Base-by-base conservation (phyloP, 2,329 filamentous ascomycete genomes). In the Cladosporium velox region DNA sequence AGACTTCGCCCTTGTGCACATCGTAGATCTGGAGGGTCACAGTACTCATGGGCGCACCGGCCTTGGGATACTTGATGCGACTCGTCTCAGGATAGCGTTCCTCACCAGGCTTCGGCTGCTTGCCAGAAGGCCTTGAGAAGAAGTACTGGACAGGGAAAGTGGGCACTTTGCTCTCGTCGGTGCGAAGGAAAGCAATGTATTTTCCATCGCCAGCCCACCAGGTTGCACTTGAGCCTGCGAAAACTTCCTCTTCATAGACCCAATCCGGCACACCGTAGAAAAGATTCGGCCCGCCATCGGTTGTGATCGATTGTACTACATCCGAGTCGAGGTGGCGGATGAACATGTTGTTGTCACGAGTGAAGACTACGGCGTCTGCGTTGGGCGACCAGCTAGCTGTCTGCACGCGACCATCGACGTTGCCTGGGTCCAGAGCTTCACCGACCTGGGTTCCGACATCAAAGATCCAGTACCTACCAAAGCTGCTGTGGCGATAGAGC, bases 241-340 rank as follows among this genome's bases (percentile, higher is more conserved):
- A 91, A 3, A 96, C 92, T 77, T 96, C 92, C 72, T 90, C 88
- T 75, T 96, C 92, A 73, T 96, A 97, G 0, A 98, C 95, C 95
- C 95, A 99, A 77, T 99, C 96, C 0, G 95, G 95, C 24, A 97
- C 88, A 21, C 95, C 95, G 73, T 99, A 97, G 79, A 99, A 99
- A 67, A 95, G 87, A 72, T 98, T 88, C 0, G 88, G 83, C 0
- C 94, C 92, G 14, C 96, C 95, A 75, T 99, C 94, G 64, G 83
- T 87, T 1, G 95, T 98, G 72, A 99, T 90, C 68, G 90, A 87
- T 5, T 85, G 83, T 4, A 92, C 85, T 18, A 84, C 79, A 24
- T 86, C 81, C 4, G 85, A 86, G 14, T 84, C 80, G 34, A 91
- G 73, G 63, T 87, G 88, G 61, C 95, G 89, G 54, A 98, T 80